phyloP scores from a whole-genome alignment of 306 rosid species.

The Ziziphus jujuba region DNA sequence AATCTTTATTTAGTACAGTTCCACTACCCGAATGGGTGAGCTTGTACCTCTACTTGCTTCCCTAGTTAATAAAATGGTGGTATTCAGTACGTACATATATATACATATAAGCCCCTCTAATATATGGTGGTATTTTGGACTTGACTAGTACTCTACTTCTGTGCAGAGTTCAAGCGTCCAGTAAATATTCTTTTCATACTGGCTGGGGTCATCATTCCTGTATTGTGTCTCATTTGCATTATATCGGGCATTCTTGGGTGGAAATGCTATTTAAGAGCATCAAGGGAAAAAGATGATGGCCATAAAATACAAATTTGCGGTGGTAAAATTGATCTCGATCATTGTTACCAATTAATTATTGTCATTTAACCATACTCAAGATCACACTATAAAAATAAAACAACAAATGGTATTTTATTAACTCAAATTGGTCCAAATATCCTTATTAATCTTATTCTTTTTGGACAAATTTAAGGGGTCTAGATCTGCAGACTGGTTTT shows the following conservation, averaged over 20 bases:
- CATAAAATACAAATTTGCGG: neutral
- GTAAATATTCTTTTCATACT: neutral
- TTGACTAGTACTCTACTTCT: too few species aligned
- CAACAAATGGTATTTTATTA: too few species aligned
- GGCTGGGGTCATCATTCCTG: slow-evolving; percentile 1
- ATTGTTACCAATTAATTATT: neutral
- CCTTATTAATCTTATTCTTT: too few species aligned
- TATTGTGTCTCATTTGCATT: neutral
- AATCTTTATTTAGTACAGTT: too few species aligned
- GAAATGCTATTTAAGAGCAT: slow-evolving; percentile 7
- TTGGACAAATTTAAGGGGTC: slow-evolving; percentile 1
- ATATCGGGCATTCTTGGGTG: slow-evolving; percentile 20
- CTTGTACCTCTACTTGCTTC: too few species aligned
- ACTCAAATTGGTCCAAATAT: too few species aligned
- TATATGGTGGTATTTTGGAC: neutral
- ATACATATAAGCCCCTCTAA: too few species aligned
- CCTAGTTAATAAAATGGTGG: too few species aligned
- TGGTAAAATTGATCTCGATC: too few species aligned
- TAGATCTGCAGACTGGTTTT: slow-evolving; percentile 8
- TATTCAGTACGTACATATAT: too few species aligned
- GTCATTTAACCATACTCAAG: neutral
- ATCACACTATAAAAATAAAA: too few species aligned
- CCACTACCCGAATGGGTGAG: too few species aligned
- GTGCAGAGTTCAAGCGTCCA: slow-evolving; percentile 26
- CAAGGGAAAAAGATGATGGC: slow-evolving; percentile 23